A percentile compares a stretch with the other conserved stretches of the same genome.
Conservation (phyloP, 192 early-diverging fungal genomes). For the Coemansia sp. region DNA sequence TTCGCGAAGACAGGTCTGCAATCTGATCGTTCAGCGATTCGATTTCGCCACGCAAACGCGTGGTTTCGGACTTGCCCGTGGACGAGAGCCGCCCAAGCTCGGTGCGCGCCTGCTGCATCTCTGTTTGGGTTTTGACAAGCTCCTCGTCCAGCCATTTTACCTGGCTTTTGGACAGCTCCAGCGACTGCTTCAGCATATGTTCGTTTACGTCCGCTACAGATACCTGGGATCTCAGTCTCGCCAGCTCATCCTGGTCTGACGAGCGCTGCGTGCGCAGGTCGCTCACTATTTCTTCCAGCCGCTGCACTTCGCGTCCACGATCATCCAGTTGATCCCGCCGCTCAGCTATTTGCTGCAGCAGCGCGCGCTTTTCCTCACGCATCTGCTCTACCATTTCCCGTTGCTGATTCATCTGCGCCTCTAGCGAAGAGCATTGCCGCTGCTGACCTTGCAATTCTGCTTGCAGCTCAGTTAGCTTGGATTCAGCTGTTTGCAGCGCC, state of each 20-base stretch:
- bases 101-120: conserved; percentile 40
- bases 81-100: conserved; percentile 28
- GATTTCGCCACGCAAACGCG: conserved; percentile 55
- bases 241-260: conserved; percentile 33
- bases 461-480: conserved; percentile 8
- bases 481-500: conserved; percentile 19
- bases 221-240: conserved; percentile 32
- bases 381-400: conserved; percentile 19
- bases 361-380: conserved; percentile 37
- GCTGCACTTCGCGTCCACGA: conserved; percentile 12
- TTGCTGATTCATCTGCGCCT: conserved; percentile 7
- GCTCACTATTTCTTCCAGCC: conserved; percentile 20
- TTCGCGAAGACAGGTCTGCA: conserved; percentile 47
- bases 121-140: conserved; percentile 47
- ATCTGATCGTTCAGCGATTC: conserved; percentile 55
- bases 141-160: conserved; percentile 70
- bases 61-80: conserved; percentile 41
- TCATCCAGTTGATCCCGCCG: conserved; percentile 42
- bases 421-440: conserved; percentile 2
- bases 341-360: conserved; percentile 36
- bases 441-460: conserved; percentile 6
- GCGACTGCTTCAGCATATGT: conserved; percentile 59
- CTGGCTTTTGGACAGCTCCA: conserved; percentile 58
- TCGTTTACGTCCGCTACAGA: conserved; percentile 42
- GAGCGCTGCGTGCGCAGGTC: conserved; percentile 28